Base-by-base conservation (phyloP, 2,329 filamentous ascomycete species). In the Penicillium sp. region DNA sequence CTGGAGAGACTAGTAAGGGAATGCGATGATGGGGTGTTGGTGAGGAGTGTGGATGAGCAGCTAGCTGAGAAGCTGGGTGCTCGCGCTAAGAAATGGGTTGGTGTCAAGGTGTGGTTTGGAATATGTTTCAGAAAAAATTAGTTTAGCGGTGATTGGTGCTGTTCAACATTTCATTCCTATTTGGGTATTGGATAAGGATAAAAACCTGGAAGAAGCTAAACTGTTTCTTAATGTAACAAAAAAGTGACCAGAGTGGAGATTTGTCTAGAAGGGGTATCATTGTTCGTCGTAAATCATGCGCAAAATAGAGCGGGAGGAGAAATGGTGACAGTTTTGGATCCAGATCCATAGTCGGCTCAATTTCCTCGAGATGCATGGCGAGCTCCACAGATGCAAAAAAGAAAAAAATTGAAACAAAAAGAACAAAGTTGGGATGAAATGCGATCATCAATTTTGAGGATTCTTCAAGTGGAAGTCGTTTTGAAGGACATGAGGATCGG, bases 71-170 rank as follows among this genome's bases (percentile, higher is more conserved):
- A 70, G 45, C 76, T 88, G 42, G 87, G 88, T 2, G 76, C 76
- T 51, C 81, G 86, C 33, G 84, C 87, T 23, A 75, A 71, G 63
- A 88, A 89, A 56, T 90, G 86, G 86, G 77, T 87, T 62, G 80
- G 70, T 62, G 79, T 79, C 40, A 77, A 67, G 44, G 80, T 82
- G 51, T 84, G 82, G 80, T 81, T 81, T 73, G 81, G 79, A 2
- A 71, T 78, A 11, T 71, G 80, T 49, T 78, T 83, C 61, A 73
- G 71, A 24, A 64, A 63, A 55, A 72, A 70, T 50, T 48, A 42
- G 39, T 51, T 24, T 28, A 28, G 24, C 24, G 10, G 24, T 28
- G 24, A 28, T 5, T 28, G 10, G 24, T 5, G 10, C 10, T 28
- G 24, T 28, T 28, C 10, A 10, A 33, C 5, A 33, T 14, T 33